Conservation (phyloP, 371 early-diverging fungal genomes). For the Amoeboaphelidium occidentale region DNA sequence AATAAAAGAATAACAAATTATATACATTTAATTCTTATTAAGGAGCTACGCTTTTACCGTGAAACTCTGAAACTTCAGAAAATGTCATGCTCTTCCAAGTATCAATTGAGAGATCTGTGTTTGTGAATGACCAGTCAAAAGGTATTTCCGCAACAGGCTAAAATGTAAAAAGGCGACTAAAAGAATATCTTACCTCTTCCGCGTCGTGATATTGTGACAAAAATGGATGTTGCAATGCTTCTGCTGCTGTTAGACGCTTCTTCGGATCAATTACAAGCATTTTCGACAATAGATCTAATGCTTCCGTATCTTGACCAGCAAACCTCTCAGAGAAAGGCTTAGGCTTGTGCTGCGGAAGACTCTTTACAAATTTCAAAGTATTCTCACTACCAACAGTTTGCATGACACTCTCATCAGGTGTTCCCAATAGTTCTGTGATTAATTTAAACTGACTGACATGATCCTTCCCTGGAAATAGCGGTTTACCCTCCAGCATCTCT, state of each 20-base stretch:
- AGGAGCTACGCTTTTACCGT: no score
- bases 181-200: slow-evolving; percentile 30
- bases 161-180: not conserved
- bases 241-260: slow-evolving; percentile 61
- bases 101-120: slow-evolving; percentile 60
- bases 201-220: slow-evolving; percentile 82
- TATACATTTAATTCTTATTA: no score
- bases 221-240: slow-evolving; percentile 70
- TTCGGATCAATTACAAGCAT: slow-evolving; percentile 83
- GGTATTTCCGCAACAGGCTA: slow-evolving; percentile 36
- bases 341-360: slow-evolving; percentile 48
- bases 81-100: no score
- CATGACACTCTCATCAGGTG: slow-evolving; percentile 78
- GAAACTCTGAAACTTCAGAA: no score
- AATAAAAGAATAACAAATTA: no score
- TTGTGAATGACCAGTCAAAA: slow-evolving; percentile 89
- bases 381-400: slow-evolving; percentile 76
- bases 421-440: slow-evolving; percentile 74
- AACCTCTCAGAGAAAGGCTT: slow-evolving; percentile 50
- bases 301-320: slow-evolving; percentile 29
- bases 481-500: slow-evolving; percentile 83
- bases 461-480: slow-evolving; percentile 57
- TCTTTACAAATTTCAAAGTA: slow-evolving; percentile 70
- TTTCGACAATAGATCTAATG: slow-evolving; percentile 62
- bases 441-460: slow-evolving; percentile 48